Base-by-base conservation (phyloP, 2,329 filamentous ascomycete genomes). In the Alternaria sp. region DNA sequence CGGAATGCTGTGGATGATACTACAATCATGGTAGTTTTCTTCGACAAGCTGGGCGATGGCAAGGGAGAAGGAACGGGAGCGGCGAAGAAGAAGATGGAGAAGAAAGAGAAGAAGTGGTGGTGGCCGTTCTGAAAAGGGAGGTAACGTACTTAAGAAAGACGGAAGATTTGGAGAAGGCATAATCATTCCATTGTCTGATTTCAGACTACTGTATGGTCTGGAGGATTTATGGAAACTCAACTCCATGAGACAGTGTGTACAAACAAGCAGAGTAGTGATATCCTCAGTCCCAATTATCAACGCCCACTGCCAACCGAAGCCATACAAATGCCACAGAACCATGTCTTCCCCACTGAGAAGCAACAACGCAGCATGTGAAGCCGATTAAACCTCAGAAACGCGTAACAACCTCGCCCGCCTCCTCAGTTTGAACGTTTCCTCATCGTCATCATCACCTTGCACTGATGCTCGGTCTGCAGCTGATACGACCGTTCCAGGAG, bases 21-120 rank as follows among this genome's bases (percentile, higher is more conserved):
- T 8, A 85, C 83, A 1, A 78, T 86, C 7, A 80, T 85, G 67
- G 84, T 86, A 3, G 79, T 84, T 26, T 82, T 87, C 77, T 88
- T 88, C 67, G 82, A 80, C 3, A 81, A 63, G 38, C 30, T 74
- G 30, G 51, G 51, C 1, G 53, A 47, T 24, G 38, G 22, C 4
- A 16, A 32, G 22, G 38, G 26, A 22, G 9, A 36, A 18, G 28
- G 28, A 44, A 41, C 42, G 18, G 16, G 54, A 51, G 41, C n/a
- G 2, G 57, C 43, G 44, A 59, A 42, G 51, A 57, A 43, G 44
- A 65, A 62, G 61, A 67, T 61, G 58, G 62, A 61, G 62, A 39
- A 69, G 49, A 41, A 22, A n/a, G 11, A 34, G 36, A 46, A 18
- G 30, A 39, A 12, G 16, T 44, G 43, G 51, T 36, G 52, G 41